Evolutionary conservation across 495 filamentous ascomycete species (phyloP), one percentile per base, ranked within the genome.

Genomic region (Hapsidospora chrysogenum): DNA sequence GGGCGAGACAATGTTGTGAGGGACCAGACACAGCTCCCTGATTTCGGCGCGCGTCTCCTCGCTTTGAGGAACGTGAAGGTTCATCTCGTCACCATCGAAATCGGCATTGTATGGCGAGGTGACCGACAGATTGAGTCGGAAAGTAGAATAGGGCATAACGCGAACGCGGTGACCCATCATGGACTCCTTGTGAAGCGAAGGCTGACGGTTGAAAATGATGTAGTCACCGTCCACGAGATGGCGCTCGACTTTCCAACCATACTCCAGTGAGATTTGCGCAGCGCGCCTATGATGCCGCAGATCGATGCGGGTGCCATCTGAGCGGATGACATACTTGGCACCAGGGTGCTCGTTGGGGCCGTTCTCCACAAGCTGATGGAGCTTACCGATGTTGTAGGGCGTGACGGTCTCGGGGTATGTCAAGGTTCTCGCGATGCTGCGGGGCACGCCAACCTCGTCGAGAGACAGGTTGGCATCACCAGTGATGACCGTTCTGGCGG

Each of bases 41-140:
- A 99, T 71, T 57, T 99, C 89, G 6, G 86, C 78, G 33, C 92
- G 72, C 9, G 89, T 89, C 58, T 97, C 89, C 59, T 96, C 89
- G 2, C 92, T 97, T 51, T 97, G 89, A 11, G 89, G 89, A 4
- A 97, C 85, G 56, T 97, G 89, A 41, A 97, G 55, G 47, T 97
- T 97, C 89, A 97, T 97, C 55, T 97, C 89, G 42, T 97, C 89
- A 44, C 89, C 89, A 46, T 97, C 89, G 50, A 97, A 97, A 74
- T 97, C 89, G 29, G 89, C 89, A 56, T 97, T 97, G 68, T 97
- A 97, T 1, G 89, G 89, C 28, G 85, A 87, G 0, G 89, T 99
- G 46, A 99, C 89, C 1, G 89, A 99, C 39, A 99, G 57, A 47
- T 99, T 99, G 16, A 99, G 68, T 21, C 89, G 72, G 64, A 99